Evolutionary conservation across 2,329 filamentous ascomycete species (phyloP).

Genomic region (Fusarium sublunatum): DNA sequence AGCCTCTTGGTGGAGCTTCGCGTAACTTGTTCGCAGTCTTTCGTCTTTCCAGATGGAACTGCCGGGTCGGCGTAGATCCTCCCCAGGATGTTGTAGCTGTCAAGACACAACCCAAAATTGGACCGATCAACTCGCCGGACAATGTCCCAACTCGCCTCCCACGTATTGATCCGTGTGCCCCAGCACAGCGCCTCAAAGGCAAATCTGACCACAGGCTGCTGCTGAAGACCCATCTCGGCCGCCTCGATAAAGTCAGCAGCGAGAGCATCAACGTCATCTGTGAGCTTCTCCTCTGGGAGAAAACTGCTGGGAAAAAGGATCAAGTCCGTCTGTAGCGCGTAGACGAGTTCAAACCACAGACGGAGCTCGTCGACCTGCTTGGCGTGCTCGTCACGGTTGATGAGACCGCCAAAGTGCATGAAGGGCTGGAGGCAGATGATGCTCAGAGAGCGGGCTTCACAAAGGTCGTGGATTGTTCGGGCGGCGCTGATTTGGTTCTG

Average conservation of each 20-base stretch:
- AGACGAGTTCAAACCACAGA: slow-evolving; percentile 76
- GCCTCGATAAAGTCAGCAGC: slow-evolving; percentile 71
- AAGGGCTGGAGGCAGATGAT: slow-evolving; percentile 81
- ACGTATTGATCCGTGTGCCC: slow-evolving; percentile 76
- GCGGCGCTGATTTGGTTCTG: slow-evolving; percentile 68
- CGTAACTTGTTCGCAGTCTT: slow-evolving; percentile 66
- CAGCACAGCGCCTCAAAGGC: slow-evolving; percentile 80
- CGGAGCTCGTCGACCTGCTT: slow-evolving; percentile 70
- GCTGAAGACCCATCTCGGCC: slow-evolving; percentile 72
- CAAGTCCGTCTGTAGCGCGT: slow-evolving; percentile 73
- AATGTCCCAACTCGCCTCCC: slow-evolving; percentile 78
- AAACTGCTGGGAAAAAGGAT: slow-evolving; percentile 81
- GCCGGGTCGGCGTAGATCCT: slow-evolving; percentile 77
- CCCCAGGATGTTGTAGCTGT: slow-evolving; percentile 82
- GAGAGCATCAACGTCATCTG: slow-evolving; percentile 64
- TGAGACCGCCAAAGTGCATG: slow-evolving; percentile 79
- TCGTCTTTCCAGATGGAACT: slow-evolving; percentile 60
- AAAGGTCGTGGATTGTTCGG: slow-evolving; percentile 65
- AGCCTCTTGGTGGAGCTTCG: slow-evolving; percentile 66
- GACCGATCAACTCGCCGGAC: slow-evolving; percentile 71
- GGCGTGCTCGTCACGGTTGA: slow-evolving; percentile 69
- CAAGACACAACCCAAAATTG: slow-evolving; percentile 82
- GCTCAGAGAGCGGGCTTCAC: slow-evolving; percentile 62
- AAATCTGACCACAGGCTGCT: slow-evolving; percentile 70
- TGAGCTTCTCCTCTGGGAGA: slow-evolving; percentile 61